Conservation (phyloP, 2,329 filamentous ascomycete genomes). For the Whalleya microplaca region DNA sequence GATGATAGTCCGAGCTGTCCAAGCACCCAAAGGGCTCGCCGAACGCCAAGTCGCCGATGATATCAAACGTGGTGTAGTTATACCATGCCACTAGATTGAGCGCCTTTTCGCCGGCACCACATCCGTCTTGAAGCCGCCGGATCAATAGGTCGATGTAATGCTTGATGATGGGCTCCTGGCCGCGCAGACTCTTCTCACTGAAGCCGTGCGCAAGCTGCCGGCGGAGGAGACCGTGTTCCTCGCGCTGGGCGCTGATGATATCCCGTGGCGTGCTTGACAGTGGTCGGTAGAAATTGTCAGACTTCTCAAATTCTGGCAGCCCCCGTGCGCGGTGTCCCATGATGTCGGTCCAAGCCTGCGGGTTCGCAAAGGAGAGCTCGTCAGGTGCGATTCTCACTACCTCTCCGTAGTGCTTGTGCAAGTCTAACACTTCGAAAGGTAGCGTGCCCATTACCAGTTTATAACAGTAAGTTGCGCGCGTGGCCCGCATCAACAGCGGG, state of each 20-base stretch:
- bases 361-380: constrained; percentile 46
- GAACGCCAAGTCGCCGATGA: constrained; percentile 52
- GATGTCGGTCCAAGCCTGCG: constrained; percentile 45
- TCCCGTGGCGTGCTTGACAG: constrained; percentile 31
- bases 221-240: constrained; percentile 40
- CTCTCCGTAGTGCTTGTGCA: constrained; percentile 44
- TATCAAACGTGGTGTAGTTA: constrained; percentile 47
- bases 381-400: constrained; percentile 47
- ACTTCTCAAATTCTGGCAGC: constrained; percentile 38
- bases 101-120: constrained; percentile 15
- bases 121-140: constrained; percentile 33
- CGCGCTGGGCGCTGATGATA: constrained; percentile 38
- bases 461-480: constrained; percentile 29
- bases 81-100: constrained; percentile 44
- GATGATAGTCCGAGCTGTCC: constrained; percentile 38
- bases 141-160: constrained; percentile 43
- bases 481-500: constrained; percentile 32
- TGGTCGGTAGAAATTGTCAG: constrained; percentile 33
- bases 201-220: constrained; percentile 46
- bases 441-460: constrained; percentile 29
- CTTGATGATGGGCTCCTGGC: constrained; percentile 45
- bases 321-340: constrained; percentile 41
- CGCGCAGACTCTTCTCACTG: constrained; percentile 43
- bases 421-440: constrained; percentile 29
- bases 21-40: constrained; percentile 46